phyloP scores from a whole-genome alignment of 768 basidiomycete species.

The Tulasnella sp. region DNA sequence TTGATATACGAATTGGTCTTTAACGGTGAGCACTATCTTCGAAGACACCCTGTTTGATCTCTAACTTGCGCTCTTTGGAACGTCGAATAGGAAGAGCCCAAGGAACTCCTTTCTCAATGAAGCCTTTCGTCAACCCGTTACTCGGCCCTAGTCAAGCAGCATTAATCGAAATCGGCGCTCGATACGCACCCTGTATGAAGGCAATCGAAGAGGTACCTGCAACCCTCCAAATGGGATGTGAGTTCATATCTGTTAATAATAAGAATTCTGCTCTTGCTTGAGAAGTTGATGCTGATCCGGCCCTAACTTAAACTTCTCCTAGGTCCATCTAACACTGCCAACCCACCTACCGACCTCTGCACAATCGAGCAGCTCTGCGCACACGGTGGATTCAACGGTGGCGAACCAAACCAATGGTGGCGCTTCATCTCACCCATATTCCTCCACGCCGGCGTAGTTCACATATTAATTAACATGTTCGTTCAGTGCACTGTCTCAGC shows the following conservation, averaged over 20 bases:
- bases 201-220: conserved; percentile 47
- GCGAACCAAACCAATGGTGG: conserved; percentile 47
- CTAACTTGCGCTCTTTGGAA: not conserved
- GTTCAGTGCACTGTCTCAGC: conserved; percentile 75
- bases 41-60: not conserved
- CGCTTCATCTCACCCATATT: conserved; percentile 87
- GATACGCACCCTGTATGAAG: conserved; percentile 93
- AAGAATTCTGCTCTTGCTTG: not conserved
- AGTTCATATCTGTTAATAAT: conserved; percentile 23
- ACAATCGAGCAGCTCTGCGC: conserved; percentile 78
- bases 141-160: conserved; percentile 81
- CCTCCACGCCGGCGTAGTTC: conserved; percentile 92
- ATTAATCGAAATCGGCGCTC: conserved; percentile 76
- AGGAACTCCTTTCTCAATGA: conserved; percentile 67
- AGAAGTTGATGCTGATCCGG: not conserved
- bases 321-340: conserved; percentile 81
- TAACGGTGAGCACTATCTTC: conserved; percentile 38
- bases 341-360: conserved; percentile 62
- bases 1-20: conserved; percentile 81
- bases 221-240: conserved; percentile 53
- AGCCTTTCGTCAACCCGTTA: conserved; percentile 84
- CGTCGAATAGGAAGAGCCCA: conserved; percentile 41
- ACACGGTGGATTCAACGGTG: conserved; percentile 60
- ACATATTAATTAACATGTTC: conserved; percentile 82
- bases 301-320: conserved; percentile 6